These are phyloP conservation scores for Yamadazyma sp. DNA, from an alignment of 805 yeast genomes.

Conservation along the genomic window DNA sequence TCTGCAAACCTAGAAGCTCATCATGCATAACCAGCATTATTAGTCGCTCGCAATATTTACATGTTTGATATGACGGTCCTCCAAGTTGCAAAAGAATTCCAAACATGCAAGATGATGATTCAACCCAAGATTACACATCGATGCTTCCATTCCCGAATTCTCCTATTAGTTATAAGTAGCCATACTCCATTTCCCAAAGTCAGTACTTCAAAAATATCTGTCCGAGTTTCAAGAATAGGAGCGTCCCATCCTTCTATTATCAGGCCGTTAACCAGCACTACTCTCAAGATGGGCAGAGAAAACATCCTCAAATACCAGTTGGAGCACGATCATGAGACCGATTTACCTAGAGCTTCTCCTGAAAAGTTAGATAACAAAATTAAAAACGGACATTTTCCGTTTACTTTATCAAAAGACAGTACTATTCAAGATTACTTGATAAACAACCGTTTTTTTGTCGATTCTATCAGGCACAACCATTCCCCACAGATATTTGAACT, in stretches of 20 bases:
- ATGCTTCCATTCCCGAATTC: not conserved
- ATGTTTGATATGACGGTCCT: slow-evolving; percentile 1
- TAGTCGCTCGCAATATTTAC: slow-evolving; percentile 4
- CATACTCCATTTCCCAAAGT: too few species aligned
- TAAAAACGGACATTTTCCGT: slow-evolving; percentile 34
- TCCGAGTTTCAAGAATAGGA: slow-evolving; percentile 4
- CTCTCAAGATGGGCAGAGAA: slow-evolving; percentile 39
- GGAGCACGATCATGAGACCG: slow-evolving; percentile 40
- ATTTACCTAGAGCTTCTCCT: slow-evolving; percentile 18
- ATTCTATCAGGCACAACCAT: slow-evolving; percentile 46
- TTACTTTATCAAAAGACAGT: slow-evolving; percentile 49
- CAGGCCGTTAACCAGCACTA: slow-evolving; percentile 6
- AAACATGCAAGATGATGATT: slow-evolving; percentile 5
- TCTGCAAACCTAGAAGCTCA: not conserved
- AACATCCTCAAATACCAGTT: slow-evolving; percentile 40
- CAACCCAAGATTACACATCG: slow-evolving; percentile 4
- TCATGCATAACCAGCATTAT: slow-evolving; percentile 1
- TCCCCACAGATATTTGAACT: slow-evolving; percentile 55
- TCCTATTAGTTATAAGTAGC: not conserved
- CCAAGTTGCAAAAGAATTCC: slow-evolving; percentile 1
- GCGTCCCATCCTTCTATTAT: not conserved
- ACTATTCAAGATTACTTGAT: slow-evolving; percentile 48
- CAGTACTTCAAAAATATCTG: not conserved
- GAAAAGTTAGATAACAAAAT: slow-evolving; percentile 7
- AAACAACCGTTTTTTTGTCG: slow-evolving; percentile 48